These are phyloP conservation scores for Volvox reticuliferus DNA, from an alignment of 139 green algal species.

Conservation along the genomic window DNA sequence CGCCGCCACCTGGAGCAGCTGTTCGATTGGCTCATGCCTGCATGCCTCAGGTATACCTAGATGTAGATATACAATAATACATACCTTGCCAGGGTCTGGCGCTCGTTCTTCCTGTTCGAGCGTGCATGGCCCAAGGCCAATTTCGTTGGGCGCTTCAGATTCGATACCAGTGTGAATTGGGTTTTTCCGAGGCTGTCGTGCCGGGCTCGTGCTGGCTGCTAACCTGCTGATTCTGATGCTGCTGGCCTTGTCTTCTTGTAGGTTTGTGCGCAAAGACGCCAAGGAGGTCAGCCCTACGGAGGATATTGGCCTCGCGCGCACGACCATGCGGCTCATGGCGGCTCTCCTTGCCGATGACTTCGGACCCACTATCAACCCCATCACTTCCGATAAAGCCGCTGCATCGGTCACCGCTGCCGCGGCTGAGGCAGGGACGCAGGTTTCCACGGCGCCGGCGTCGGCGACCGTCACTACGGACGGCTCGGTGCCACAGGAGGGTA, in stretches of 20 bases:
- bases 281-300: constrained; percentile 82
- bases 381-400: neutral
- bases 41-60: constrained; percentile 59
- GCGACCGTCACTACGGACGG: neutral
- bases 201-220: too few relatives aligned
- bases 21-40: constrained; percentile 77
- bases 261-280: constrained; percentile 73
- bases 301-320: constrained; percentile 67
- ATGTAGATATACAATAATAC: too few relatives aligned
- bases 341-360: constrained; percentile 68
- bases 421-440: neutral
- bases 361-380: neutral
- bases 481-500: neutral
- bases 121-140: too few relatives aligned
- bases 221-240: too few relatives aligned
- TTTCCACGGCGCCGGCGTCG: neutral
- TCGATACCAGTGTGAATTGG: too few relatives aligned
- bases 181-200: too few relatives aligned
- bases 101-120: too few relatives aligned
- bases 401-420: neutral
- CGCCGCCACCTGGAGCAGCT: constrained; percentile 65
- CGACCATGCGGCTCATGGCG: constrained; percentile 71
- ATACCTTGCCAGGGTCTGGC: too few relatives aligned
- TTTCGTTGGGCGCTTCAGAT: too few relatives aligned
- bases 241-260: neutral